phyloP scores from a whole-genome alignment of 257 asterid species.

The Nicotiana attenuata region DNA sequence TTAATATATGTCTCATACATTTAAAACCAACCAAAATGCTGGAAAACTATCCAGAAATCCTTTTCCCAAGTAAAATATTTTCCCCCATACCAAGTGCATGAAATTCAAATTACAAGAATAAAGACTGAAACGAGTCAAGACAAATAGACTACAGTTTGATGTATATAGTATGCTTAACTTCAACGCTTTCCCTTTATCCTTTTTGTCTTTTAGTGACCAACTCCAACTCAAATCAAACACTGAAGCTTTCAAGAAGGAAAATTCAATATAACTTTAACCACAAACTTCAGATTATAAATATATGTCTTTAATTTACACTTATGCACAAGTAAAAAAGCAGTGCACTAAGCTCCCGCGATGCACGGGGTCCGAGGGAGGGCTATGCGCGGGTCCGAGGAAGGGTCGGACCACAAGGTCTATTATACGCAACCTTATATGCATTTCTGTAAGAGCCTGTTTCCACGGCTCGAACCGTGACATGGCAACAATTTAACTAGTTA shows the following conservation, averaged over 20 bases:
- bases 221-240: not conserved
- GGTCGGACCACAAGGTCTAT: no score
- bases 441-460: accelerated
- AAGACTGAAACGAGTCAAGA: not conserved
- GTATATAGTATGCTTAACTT: not conserved
- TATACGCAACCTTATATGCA: no score
- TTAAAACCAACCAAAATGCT: not conserved
- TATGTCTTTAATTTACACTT: no score
- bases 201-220: constrained; percentile 1
- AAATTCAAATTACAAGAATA: not conserved
- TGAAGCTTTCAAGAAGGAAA: not conserved
- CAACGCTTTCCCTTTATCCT: not conserved
- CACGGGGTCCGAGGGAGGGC: no score
- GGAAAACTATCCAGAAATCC: not conserved
- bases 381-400: no score
- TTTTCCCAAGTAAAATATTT: not conserved
- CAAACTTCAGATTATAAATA: not conserved
- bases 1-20: not conserved
- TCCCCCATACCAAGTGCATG: not conserved
- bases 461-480: no score
- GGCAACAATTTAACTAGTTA: no score
- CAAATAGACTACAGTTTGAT: not conserved
- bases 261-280: not conserved
- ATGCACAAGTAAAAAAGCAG: no score
- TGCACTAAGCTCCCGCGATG: no score